Percentiles rank a stretch among this genome's conserved stretches.
Conservation (phyloP, 2,329 filamentous ascomycete species). For the Botrytis fragariae region DNA sequence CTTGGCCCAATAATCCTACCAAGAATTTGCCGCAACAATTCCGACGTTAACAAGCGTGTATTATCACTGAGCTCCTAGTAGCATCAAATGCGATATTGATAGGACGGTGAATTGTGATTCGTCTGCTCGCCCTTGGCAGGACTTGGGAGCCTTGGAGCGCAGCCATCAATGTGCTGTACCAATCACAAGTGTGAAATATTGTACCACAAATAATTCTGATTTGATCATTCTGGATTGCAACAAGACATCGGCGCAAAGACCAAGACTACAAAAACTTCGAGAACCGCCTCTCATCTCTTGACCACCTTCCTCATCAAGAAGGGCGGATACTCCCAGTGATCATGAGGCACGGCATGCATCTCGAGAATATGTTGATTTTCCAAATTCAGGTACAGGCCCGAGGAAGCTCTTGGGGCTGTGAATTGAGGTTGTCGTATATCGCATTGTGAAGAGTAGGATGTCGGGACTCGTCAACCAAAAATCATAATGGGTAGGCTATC, state of each 20-base stretch:
- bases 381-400: not conserved
- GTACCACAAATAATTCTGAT: conserved; percentile 5
- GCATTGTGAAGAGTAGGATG: not conserved
- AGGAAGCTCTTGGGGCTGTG: not conserved
- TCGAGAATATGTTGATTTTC: not conserved
- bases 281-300: not conserved
- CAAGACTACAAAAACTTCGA: conserved; percentile 2
- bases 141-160: not conserved
- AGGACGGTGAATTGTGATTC: not conserved
- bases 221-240: not conserved
- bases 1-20: not conserved
- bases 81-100: not conserved
- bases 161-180: conserved; percentile 4
- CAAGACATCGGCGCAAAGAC: not conserved
- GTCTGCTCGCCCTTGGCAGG: not conserved
- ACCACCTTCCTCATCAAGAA: conserved; percentile 8
- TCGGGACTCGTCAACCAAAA: not conserved
- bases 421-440: not conserved
- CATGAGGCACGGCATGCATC: not conserved
- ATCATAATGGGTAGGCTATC: not conserved
- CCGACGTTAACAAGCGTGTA: not conserved
- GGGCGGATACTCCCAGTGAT: not conserved
- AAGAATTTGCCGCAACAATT: not conserved
- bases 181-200: conserved; percentile 11
- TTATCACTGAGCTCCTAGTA: not conserved